Evolutionary conservation across 352 stramenopile species (phyloP), one percentile per base, ranked within the genome.

Genomic region (Hyaloperonospora brassicae): DNA sequence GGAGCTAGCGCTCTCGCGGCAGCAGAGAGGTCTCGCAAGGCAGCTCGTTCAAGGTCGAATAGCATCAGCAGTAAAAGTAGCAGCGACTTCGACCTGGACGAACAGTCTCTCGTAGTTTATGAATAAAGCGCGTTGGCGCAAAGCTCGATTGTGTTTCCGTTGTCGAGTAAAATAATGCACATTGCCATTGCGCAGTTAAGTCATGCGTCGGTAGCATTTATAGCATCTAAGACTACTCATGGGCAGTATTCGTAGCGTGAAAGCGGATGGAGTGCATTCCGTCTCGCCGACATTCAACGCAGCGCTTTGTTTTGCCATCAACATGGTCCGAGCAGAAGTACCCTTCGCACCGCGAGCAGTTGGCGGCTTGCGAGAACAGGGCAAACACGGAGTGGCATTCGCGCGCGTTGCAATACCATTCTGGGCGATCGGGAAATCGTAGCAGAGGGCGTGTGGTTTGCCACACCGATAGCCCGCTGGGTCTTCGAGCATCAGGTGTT

Each of bases 321-420:
- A 75, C 76, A 50, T 89, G 68, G 13, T 64, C 48, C 8, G 65
- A 69, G 57, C 79, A 90, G 50, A 88, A 88, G 42, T 72, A 70
- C 22, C 76, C 74, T 0, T 61, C 57, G 38, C 80, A 90, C 8
- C 65, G 50, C 11, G 21, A 46, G 47, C 80, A 90, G 21, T 81
- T 66, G 23, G 71, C 62, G 4, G 64, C 64, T 23, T 81, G 70
- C 0, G 73, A 70, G 49, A 88, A 88, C 55, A 90, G 73, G 31
- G 68, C 62, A 34, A 90, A 90, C 11, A 90, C 75, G 7, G 46
- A 56, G 56, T 88, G 78, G 51, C 80, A 90, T 2, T 68, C 50
- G 1, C 46, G 36, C 9, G 72, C 66, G 46, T 90, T 88, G 65
- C 80, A 90, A 47, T 87, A 90, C 80, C 80, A 90, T 50, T 68